phyloP scores from a whole-genome alignment of 345 rosid genomes.

The Syzygium aqueum region DNA sequence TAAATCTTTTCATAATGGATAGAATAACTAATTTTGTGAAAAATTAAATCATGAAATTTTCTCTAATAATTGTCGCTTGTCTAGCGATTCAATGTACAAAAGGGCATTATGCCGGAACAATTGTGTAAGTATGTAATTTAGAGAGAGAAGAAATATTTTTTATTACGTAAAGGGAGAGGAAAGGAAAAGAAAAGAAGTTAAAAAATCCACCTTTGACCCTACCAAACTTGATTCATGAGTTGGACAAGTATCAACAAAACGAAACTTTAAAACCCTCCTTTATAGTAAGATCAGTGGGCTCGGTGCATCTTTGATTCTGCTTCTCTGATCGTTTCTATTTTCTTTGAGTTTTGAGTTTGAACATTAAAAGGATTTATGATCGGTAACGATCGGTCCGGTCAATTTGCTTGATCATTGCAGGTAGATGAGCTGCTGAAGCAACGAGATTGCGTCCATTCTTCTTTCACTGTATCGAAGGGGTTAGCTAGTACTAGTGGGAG shows the following conservation, averaged over 20 bases:
- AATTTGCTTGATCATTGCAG: constrained; percentile 17
- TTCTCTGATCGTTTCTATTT: neutral
- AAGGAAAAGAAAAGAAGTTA: neutral
- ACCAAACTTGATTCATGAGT: neutral
- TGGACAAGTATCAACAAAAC: neutral
- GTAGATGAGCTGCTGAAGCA: constrained; percentile 90
- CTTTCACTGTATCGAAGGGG: constrained; percentile 39
- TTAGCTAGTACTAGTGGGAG: neutral
- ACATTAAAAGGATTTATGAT: neutral
- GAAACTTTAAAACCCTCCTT: neutral
- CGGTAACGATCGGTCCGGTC: neutral
- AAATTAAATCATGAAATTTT: neutral
- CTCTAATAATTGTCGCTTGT: neutral
- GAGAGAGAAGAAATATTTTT: neutral
- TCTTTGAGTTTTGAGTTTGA: neutral
- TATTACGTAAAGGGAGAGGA: neutral
- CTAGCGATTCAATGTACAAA: neutral
- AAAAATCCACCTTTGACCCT: neutral
- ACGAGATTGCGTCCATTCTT: constrained; percentile 64
- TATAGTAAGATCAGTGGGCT: neutral
- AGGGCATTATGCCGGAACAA: neutral
- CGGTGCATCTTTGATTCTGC: neutral
- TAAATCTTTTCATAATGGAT: neutral
- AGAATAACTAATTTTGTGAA: neutral
- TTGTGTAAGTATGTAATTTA: neutral